Conservation (phyloP, 2,329 filamentous ascomycete genomes). For the Cordyceps tenuipes region DNA sequence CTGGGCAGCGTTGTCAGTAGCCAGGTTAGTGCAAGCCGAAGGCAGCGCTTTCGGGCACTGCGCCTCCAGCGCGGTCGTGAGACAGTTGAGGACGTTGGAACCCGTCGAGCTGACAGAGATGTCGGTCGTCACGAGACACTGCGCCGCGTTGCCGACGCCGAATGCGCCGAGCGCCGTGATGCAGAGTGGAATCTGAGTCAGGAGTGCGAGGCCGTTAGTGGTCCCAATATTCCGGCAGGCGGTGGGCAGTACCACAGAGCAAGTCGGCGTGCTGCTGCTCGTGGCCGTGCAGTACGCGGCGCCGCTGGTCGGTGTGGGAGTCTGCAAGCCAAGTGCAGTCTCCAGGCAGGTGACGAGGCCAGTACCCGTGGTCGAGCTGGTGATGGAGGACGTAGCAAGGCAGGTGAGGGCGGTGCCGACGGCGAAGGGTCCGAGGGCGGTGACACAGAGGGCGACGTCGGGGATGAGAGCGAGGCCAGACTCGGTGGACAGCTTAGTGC, state of each 20-base stretch:
- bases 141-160: background rate
- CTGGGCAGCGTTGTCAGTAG: background rate
- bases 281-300: background rate
- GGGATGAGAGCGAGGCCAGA: background rate
- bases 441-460: constrained; percentile 1
- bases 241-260: background rate
- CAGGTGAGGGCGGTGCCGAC: constrained; percentile 9
- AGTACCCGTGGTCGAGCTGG: background rate
- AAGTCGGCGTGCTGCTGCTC: background rate
- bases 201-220: background rate
- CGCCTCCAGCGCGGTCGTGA: background rate
- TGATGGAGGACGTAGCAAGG: background rate
- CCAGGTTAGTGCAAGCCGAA: background rate
- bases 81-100: background rate
- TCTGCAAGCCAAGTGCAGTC: background rate
- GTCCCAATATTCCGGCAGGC: background rate
- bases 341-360: background rate
- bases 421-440: constrained; percentile 11
- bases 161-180: background rate
- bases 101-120: background rate
- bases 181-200: background rate
- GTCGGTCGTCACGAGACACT: background rate
- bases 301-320: background rate
- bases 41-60: background rate
- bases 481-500: background rate